phyloP scores from a whole-genome alignment of 345 rosid species.

The Litchi chinensis region DNA sequence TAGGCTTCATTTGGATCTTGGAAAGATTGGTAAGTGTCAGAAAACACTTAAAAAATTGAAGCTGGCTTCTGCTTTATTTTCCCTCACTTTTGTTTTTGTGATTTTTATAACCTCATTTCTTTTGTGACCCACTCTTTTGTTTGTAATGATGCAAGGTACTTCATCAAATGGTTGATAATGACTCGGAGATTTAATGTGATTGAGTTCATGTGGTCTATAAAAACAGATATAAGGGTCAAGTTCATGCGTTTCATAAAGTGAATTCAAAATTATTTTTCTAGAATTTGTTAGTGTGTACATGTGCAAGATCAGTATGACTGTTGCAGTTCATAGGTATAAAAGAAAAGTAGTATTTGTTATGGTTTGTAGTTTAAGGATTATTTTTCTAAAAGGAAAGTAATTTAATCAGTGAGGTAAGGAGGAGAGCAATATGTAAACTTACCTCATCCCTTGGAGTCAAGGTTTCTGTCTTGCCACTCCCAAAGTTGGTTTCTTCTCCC shows the following conservation, averaged over 20 bases:
- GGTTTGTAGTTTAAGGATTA: background rate
- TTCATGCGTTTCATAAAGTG: background rate
- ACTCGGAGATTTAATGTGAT: background rate
- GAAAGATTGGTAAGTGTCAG: background rate
- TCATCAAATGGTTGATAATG: background rate
- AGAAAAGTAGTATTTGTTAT: background rate
- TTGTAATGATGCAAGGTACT: background rate
- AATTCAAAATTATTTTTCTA: background rate
- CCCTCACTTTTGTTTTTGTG: background rate
- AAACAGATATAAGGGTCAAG: background rate
- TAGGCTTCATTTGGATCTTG: slow-evolving; percentile 6
- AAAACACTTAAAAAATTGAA: background rate
- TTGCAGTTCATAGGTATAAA: background rate
- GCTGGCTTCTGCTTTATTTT: background rate
- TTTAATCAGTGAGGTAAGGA: background rate
- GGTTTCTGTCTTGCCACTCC: slow-evolving; percentile 29
- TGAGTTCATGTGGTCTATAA: background rate
- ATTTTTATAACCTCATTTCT: too few relatives aligned
- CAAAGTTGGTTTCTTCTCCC: slow-evolving; percentile 21
- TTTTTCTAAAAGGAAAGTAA: slow-evolving; percentile 7
- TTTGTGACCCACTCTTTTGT: background rate
- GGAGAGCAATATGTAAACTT: slow-evolving; percentile 19
- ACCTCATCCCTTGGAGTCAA: slow-evolving; percentile 42
- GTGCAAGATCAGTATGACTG: background rate
- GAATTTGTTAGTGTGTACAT: background rate